Base-by-base conservation (phyloP, 768 basidiomycete species). In the Russula vinacea region DNA sequence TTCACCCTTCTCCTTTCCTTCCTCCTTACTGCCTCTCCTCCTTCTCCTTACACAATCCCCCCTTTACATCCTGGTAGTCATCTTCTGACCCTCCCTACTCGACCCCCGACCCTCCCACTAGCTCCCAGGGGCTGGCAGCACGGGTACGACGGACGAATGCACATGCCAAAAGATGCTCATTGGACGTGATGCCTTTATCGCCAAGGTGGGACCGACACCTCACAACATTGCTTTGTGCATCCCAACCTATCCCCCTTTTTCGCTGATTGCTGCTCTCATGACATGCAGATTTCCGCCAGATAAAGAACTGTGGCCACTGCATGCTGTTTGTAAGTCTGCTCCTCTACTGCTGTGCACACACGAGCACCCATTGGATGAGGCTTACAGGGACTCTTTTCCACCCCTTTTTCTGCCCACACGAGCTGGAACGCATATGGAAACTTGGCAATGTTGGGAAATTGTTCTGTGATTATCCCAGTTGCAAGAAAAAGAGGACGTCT, bases 401-500 rank as follows among this genome's bases (percentile, higher is more conserved):
- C 74, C 80, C 78, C 0, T 81, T 78, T 64, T 72, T 75, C 35
- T 80, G 80, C 68, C 79, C 80, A 24, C 78, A 80, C 63, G 73
- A 77, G 57, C 56, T 75, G 16, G 75, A 80, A 66, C 78, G 79
- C 24, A 60, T 80, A 56, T 80, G 79, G 44, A 76, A 79, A 16
- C 73, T 88, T 11, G 85, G 85, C 19, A 86, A 87, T 70, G 86
- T 86, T 16, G 86, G 87, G 16, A 88, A 88, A 74, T 88, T 84
- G 83, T 78, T 85, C 17, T 88, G 87, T 68, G 87, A 2, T 70
- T 87, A 29, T 82, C 82, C 26, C 77, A 81, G 3, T 73, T 88
- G 6, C 75, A 75, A 58, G 74, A 80, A 56, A 86, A 86, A 72
- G 73, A 73, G 24, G 76, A 83, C 53, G 74, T 88, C 58, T 88